These are phyloP conservation scores for Solanum ahanhuiri DNA, from an alignment of 257 asterid species.

Conservation along the genomic window DNA sequence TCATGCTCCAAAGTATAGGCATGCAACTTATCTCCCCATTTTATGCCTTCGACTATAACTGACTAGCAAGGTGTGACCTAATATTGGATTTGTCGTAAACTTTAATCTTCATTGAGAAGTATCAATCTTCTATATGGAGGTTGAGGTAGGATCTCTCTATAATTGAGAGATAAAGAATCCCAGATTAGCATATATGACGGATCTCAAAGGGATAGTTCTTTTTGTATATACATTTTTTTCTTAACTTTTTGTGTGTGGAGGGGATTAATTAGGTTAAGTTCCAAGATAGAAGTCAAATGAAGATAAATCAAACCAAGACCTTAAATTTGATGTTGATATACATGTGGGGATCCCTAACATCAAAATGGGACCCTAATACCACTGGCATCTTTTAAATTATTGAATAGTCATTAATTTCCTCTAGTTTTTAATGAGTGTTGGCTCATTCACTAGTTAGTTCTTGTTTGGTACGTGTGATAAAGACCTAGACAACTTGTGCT, in stretches of 20 bases:
- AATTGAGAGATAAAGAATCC: background rate
- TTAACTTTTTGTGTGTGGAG: background rate
- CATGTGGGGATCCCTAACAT: background rate
- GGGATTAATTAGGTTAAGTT: background rate
- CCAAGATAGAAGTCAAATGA: background rate
- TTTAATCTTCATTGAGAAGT: background rate
- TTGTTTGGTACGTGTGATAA: background rate
- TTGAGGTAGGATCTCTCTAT: background rate
- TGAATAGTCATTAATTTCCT: background rate
- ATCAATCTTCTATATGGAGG: background rate
- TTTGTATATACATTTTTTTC: background rate
- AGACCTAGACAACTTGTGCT: background rate
- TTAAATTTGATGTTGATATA: background rate
- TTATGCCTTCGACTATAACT: no score
- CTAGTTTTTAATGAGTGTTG: background rate
- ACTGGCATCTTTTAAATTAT: background rate
- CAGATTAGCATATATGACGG: background rate
- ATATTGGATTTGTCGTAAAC: background rate
- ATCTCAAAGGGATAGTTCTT: background rate
- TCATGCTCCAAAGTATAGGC: background rate
- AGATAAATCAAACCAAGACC: background rate
- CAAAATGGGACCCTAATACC: background rate
- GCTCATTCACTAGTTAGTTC: background rate
- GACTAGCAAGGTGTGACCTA: accelerated
- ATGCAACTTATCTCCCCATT: background rate